Base-by-base conservation (phyloP, 257 asterid species). In the Hygrophila difformis region DNA sequence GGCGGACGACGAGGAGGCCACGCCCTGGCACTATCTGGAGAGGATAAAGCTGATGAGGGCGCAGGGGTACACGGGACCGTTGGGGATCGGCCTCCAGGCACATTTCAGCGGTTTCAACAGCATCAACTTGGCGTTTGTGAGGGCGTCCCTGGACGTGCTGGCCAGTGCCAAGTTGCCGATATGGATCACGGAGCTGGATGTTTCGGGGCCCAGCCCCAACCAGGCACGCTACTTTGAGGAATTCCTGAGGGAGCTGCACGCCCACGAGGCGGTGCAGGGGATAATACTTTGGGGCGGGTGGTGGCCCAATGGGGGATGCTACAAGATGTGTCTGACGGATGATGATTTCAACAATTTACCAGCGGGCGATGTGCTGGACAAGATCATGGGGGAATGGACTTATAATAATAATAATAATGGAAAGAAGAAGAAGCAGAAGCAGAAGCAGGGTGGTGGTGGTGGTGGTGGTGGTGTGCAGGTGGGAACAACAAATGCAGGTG, bases 181-280 rank as follows among this genome's bases (percentile, higher is more conserved):
- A 21, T 69, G 76, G 76, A 1, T 64, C 5, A 64, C 69, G 0
- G 76, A 64, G 34, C 13, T 69, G 14, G 75, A 68, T 17, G 57
- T 42, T 28, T 26, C 31, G 8, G 8, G 31, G 31, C 8, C 7
- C 31, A 26, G 4, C 7, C 31, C 4, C 42, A 14, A 5, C 6
- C 42, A 37, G 42, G 43, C 51, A 31, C 23, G 22, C 44, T 3
- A 34, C 47, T 52, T 69, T 68, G 64, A 56, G 10, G 43, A 64
- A 15, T 24, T 57, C 5, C 8, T 48, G 13, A 53, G 66, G 51
- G 72, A 60, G 37, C 18, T 44, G 6, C 62, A 60, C 34, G 51
- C 69, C 2, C 69, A 60, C 31, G 66, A 55, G 11, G 65, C 50
- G 0, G 56, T 70, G 10, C 41, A 37, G 11, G 69, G 69, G 22